Evolutionary conservation across 139 green algal genomes (phyloP).

Genomic region (Raphidocelis subcapitata): DNA sequence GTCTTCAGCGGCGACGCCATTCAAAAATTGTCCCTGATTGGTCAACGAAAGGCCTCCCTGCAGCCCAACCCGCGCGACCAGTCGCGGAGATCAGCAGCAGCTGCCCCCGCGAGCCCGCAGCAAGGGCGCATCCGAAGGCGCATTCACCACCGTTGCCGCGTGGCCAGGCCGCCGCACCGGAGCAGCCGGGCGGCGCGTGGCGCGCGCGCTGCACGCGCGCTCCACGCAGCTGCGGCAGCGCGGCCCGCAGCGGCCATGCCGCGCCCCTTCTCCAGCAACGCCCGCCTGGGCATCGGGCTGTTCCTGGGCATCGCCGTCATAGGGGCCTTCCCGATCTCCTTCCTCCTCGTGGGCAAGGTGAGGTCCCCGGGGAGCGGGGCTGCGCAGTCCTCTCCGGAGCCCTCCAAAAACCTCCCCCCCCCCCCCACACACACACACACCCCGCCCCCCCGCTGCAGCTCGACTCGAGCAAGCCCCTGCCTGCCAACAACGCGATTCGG

Average conservation of each 20-base stretch:
- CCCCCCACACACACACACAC: background rate
- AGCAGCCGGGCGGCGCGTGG: background rate
- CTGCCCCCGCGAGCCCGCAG: too few relatives aligned
- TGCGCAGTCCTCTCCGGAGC: background rate
- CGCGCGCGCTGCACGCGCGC: background rate
- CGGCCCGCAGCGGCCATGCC: background rate
- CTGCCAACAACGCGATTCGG: slow-evolving; percentile 41
- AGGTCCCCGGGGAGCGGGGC: background rate
- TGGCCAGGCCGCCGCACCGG: background rate
- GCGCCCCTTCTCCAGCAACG: slow-evolving; percentile 12
- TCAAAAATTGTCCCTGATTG: too few relatives aligned
- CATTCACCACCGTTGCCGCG: background rate
- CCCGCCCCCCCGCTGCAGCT: slow-evolving; percentile 18
- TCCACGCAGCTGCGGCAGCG: background rate
- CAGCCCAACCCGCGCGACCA: too few relatives aligned
- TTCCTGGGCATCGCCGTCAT: slow-evolving; percentile 9
- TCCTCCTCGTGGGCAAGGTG: slow-evolving; percentile 16
- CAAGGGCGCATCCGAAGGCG: background rate
- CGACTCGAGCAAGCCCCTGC: slow-evolving; percentile 37
- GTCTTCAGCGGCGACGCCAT: too few relatives aligned
- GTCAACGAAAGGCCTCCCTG: too few relatives aligned
- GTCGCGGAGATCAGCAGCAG: too few relatives aligned
- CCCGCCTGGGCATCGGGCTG: slow-evolving; percentile 5
- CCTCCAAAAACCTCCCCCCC: background rate
- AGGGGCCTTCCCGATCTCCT: slow-evolving; percentile 13